Evolutionary conservation across 768 basidiomycete genomes (phyloP), one percentile per base, ranked within the genome.

Genomic region (Agrocybe pediades): DNA sequence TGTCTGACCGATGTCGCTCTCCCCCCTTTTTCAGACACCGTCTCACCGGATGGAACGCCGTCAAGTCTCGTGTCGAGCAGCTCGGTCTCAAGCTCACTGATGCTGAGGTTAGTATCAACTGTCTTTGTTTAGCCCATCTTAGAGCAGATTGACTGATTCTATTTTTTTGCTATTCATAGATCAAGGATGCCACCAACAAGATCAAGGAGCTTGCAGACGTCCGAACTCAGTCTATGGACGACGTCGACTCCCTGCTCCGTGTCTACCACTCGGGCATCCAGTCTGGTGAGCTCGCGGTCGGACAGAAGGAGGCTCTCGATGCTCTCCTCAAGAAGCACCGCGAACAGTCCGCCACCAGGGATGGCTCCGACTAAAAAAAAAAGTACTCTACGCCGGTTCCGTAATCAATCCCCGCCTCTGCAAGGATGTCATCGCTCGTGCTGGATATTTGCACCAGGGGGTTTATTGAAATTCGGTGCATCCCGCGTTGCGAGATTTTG

Each of bases 201-300:
- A 98, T 98, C 81, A 99, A 99, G 85, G 95, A 97, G 72, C 87
- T 99, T 50, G 97, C 97, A 9, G 97, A 99, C 65, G 92, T 98
- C 50, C 88, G 93, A 58, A 98, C 96, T 9, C 97, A 99, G 71
- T 93, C 91, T 11, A 98, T 99, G 94, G 95, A 98, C 66, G 96
- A 98, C 67, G 97, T 99, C 56, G 97, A 99, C 73, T 91, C 93
- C 26, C 86, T 99, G 30, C 82, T 99, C 41, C 92, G 97, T 68
- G 82, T 98, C 36, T 98, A 97, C 74, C 95, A 98, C 79, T 89
- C 90, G 49, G 94, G 90, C 27, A 94, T 98, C 70, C 86, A 89
- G 66, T 87, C 88, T 30, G 97, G 97, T 53, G 86, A 92, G 68
- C 89, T 99, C 64, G 86, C 85, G 41, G 88, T 98, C 40, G 95